Conservation (phyloP, 208 protist genomes). For the Histomonas meleagridis region DNA sequence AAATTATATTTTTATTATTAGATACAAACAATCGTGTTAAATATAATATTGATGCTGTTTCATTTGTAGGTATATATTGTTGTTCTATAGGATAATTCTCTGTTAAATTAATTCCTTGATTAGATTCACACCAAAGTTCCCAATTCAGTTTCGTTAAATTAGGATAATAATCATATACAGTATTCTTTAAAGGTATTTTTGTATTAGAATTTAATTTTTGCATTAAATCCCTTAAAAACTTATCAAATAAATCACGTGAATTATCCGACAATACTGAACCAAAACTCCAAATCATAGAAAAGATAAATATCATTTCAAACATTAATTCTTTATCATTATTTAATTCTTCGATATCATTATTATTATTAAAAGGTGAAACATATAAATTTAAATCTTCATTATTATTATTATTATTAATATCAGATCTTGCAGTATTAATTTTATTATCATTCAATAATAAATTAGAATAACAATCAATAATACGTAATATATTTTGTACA, state of each 20-base stretch:
- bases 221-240: constrained; percentile 55
- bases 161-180: constrained; percentile 35
- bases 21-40: background rate
- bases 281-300: constrained; percentile 81
- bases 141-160: constrained; percentile 42
- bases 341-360: constrained; percentile 58
- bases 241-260: constrained; percentile 69
- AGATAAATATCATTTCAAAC: constrained; percentile 52
- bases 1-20: background rate
- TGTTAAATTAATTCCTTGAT: background rate
- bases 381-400: too few relatives aligned
- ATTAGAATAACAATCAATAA: background rate
- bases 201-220: constrained; percentile 70
- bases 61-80: constrained; percentile 25
- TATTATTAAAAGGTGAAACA: too few relatives aligned
- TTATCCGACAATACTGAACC: constrained; percentile 74
- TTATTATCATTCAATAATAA: too few relatives aligned
- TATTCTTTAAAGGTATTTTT: background rate
- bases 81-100: background rate
- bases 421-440: too few relatives aligned
- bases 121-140: background rate
- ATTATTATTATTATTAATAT: too few relatives aligned
- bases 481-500: background rate
- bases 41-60: background rate
- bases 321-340: constrained; percentile 67